Base-by-base conservation (phyloP, 768 basidiomycete genomes). In the Tricholoma sp. region DNA sequence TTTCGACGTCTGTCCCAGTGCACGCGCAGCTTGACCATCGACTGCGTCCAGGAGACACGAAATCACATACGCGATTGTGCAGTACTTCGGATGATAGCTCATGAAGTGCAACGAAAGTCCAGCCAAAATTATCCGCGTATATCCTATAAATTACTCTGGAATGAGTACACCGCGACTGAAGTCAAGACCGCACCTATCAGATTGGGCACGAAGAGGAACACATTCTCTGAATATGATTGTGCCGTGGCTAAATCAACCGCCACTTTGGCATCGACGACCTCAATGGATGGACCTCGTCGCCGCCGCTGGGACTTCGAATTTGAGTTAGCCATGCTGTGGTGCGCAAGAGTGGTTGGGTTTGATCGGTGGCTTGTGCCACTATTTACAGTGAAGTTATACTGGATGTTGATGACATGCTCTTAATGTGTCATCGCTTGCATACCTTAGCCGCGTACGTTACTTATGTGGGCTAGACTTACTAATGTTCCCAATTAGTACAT, bases 191-290 rank as follows among this genome's bases (percentile, higher is more conserved):
- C 64, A 86, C 93, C 96, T 69, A 99, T 98, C 66, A 99, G 77
- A 73, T 99, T 99, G 37, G 97, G 95, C 14, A 94, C 83, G 75
- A 98, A 99, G 52, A 98, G 83, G 72, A 96, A 99, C 62, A 98
- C 89, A 71, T 98, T 98, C 76, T 99, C 97, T 34, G 90, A 87
- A 63, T 91, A 91, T 0, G 85, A 77, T 72, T 92, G 91, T 12
- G 85, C 86, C 11, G 89, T 93, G 24, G 92, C 92, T 50, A 94
- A 83, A 69, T 91, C 91, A 29, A 94, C 85, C 8, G 91, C 92
- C 57, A 85, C 82, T 67, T 91, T 91, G 56, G 91, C 88, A 70
- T 92, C 88, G 54, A 92, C 85, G 24, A 88, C 77, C 61, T 86
- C 84, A 52, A 88, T 78, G 7, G 88, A 84, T 39, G 71, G 62